These are phyloP conservation scores for Boechera divaricarpa DNA, from an alignment of 345 rosid genomes.

Conservation along the genomic window DNA sequence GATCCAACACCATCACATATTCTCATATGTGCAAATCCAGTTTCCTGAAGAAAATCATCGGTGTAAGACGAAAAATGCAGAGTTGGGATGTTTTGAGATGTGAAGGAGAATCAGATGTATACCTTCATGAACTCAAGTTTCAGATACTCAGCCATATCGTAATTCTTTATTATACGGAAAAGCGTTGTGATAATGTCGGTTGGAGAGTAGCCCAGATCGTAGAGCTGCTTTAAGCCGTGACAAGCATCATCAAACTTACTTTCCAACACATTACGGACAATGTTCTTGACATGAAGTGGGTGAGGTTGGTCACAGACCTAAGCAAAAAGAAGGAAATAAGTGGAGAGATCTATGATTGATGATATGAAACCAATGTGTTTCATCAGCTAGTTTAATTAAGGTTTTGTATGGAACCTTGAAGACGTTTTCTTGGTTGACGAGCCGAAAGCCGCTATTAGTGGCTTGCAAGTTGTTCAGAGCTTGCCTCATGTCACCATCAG, in stretches of 20 bases:
- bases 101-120: neutral
- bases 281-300: constrained; percentile 92
- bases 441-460: constrained; percentile 86
- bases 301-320: constrained; percentile 99
- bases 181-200: constrained; percentile 96
- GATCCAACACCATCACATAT: constrained; percentile 97
- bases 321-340: constrained; percentile 8
- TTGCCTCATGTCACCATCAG: constrained; percentile 99
- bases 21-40: constrained; percentile 97
- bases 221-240: constrained; percentile 84
- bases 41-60: constrained; percentile 62
- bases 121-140: constrained; percentile 99
- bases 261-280: constrained; percentile 78
- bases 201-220: constrained; percentile 92
- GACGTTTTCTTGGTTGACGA: constrained; percentile 94
- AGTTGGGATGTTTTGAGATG: neutral
- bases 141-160: constrained; percentile 92
- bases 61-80: neutral
- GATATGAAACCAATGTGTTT: constrained; percentile 3
- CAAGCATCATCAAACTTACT: constrained; percentile 93
- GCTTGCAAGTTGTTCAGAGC: constrained; percentile 98
- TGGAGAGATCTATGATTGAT: neutral
- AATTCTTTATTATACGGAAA: constrained; percentile 85
- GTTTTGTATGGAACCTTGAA: constrained; percentile 68
- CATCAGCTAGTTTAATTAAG: constrained; percentile 7